Conservation (phyloP, 202 grass and related monocot genomes). For the Zizania palustris region DNA sequence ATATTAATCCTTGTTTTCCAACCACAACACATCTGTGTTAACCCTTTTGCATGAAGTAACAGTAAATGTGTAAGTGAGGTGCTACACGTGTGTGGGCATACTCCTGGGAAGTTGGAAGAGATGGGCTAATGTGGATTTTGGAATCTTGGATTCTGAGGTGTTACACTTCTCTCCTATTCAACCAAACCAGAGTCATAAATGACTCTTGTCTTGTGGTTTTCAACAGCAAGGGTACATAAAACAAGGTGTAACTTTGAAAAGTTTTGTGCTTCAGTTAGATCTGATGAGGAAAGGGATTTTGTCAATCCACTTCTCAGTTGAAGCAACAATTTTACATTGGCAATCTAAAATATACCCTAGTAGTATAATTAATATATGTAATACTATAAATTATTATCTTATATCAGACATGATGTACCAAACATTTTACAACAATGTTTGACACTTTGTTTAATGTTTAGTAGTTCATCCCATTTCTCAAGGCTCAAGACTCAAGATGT, state of each 20-base stretch:
- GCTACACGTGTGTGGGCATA: too few species aligned
- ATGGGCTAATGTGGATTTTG: too few species aligned
- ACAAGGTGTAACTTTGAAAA: neutral
- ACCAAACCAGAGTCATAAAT: slow-evolving; percentile 2
- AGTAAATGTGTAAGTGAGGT: too few species aligned
- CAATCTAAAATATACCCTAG: neutral
- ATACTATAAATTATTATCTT: neutral
- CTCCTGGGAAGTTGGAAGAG: too few species aligned
- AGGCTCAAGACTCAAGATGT: neutral
- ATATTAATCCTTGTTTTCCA: too few species aligned
- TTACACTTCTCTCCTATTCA: neutral
- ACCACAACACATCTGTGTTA: too few species aligned
- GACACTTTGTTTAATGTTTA: neutral
- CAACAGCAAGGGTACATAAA: neutral
- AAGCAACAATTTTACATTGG: neutral
- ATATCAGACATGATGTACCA: neutral
- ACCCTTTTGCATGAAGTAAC: too few species aligned
- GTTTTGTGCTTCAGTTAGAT: neutral
- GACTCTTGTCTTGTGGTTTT: neutral
- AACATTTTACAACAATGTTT: neutral
- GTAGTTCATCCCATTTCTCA: neutral
- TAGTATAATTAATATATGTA: too few species aligned
- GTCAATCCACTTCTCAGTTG: neutral
- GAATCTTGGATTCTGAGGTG: too few species aligned
- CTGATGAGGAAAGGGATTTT: neutral